Evolutionary conservation across 768 basidiomycete genomes (phyloP).

Genomic region (Pisolithus tinctorius): DNA sequence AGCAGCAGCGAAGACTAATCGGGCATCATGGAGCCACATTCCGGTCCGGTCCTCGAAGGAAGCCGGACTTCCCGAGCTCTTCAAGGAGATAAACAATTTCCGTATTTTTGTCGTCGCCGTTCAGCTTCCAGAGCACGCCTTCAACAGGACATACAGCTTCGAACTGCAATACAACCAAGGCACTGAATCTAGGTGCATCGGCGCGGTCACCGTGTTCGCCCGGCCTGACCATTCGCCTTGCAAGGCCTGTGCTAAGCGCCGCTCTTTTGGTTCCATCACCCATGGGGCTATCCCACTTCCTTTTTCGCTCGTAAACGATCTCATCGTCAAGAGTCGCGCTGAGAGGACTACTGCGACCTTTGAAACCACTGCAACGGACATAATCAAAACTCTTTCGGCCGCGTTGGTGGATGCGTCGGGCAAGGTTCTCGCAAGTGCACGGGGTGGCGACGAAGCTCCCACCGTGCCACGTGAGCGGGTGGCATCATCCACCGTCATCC

Average conservation of each 20-base stretch:
- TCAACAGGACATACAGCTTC: conserved; percentile 19
- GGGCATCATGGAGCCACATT: conserved; percentile 11
- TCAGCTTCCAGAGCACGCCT: conserved; percentile 20
- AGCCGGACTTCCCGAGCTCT: conserved; percentile 10
- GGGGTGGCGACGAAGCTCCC: conserved; percentile 1
- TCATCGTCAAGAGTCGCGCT: conserved; percentile 10
- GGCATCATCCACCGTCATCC: conserved; percentile 9
- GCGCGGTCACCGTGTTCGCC: conserved; percentile 18
- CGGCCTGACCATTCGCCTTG: conserved; percentile 20
- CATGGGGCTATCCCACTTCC: conserved; percentile 21
- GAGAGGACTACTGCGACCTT: conserved; percentile 5
- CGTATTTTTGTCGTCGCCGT: conserved; percentile 22
- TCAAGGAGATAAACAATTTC: conserved; percentile 15
- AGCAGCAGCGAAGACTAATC: background rate
- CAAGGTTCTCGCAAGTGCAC: conserved; percentile 11
- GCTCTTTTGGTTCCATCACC: conserved; percentile 10
- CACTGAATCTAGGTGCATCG: conserved; percentile 7
- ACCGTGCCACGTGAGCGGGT: conserved; percentile 1
- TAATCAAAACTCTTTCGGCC: conserved; percentile 10
- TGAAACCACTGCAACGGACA: conserved; percentile 7
- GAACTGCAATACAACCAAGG: conserved; percentile 12
- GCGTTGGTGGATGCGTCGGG: conserved; percentile 13
- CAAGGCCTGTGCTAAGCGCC: conserved; percentile 19
- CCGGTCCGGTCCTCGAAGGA: conserved; percentile 6
- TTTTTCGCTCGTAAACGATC: conserved; percentile 13